Evolutionary conservation across 306 rosid genomes (phyloP).

Genomic region (Glycine soja): DNA sequence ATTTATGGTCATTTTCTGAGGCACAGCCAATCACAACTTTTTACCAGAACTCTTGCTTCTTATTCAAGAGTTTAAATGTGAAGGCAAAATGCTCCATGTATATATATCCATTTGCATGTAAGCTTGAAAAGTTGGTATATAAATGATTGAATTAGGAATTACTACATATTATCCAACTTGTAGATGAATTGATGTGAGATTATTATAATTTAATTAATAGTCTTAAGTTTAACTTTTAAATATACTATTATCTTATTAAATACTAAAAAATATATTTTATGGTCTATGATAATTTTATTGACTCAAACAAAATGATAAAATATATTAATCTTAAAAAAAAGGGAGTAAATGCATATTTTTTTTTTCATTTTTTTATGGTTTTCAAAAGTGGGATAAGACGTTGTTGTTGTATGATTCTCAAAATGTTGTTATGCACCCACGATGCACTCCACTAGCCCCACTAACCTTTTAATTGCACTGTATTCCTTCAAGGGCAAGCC

Average conservation of each 20-base stretch:
- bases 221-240: too few relatives aligned
- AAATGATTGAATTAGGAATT: constrained; percentile 46
- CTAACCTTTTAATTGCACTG: constrained; percentile 36
- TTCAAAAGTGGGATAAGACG: too few relatives aligned
- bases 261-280: too few relatives aligned
- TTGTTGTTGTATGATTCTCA: too few relatives aligned
- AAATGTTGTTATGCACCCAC: constrained; percentile 36
- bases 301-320: too few relatives aligned
- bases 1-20: constrained; percentile 9
- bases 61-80: constrained; percentile 34
- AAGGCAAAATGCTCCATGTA: constrained; percentile 10
- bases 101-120: constrained; percentile 40
- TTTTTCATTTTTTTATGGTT: constrained; percentile 28
- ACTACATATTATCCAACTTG: too few relatives aligned
- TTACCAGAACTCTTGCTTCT: constrained; percentile 49
- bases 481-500: constrained; percentile 48
- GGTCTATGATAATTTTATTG: too few relatives aligned
- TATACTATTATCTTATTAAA: too few relatives aligned
- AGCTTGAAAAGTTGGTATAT: constrained; percentile 40
- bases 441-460: constrained; percentile 25
- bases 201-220: too few relatives aligned
- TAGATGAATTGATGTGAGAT: too few relatives aligned
- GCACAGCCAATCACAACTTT: background rate
- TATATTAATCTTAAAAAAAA: too few relatives aligned
- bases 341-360: background rate